Conservation (phyloP, 768 basidiomycete species). For the Rhodotorula kratochvilovae region DNA sequence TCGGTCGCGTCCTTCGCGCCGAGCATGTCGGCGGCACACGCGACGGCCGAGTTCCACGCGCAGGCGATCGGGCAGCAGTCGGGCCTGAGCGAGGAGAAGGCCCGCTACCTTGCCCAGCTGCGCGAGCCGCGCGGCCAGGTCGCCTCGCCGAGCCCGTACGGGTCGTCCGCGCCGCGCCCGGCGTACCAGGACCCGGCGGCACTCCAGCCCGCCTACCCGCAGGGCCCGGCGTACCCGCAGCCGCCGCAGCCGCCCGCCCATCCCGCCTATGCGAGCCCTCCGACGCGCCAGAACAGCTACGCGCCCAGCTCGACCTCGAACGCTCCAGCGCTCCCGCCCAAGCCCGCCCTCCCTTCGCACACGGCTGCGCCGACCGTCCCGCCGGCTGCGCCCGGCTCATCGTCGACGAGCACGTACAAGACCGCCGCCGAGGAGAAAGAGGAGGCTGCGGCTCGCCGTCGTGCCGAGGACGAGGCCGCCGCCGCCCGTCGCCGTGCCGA, state of each 20-base stretch:
- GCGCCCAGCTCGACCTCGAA: neutral
- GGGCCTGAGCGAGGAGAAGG: constrained; percentile 19
- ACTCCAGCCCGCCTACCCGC: neutral
- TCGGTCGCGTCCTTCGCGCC: constrained; percentile 32
- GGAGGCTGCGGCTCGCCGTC: constrained; percentile 6
- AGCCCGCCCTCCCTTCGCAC: neutral
- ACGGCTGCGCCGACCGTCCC: neutral
- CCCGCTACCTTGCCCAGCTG: constrained; percentile 23
- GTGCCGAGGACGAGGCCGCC: constrained; percentile 9
- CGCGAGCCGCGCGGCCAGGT: constrained; percentile 17
- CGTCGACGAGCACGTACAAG: constrained; percentile 11
- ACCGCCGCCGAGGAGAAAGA: constrained; percentile 28
- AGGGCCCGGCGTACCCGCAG: neutral
- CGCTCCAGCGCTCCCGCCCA: neutral
- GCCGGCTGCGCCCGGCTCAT: neutral
- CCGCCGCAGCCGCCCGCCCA: neutral
- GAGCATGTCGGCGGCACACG: constrained; percentile 12
- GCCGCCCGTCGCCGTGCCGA: neutral
- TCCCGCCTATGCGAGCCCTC: neutral
- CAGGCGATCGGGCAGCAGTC: constrained; percentile 13
- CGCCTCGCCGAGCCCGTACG: neutral
- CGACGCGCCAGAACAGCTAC: neutral
- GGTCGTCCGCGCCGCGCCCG: neutral
- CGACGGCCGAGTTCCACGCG: constrained; percentile 20
- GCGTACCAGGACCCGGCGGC: neutral